Conservation (phyloP, 768 basidiomycete species). For the Termitomyces sp. region DNA sequence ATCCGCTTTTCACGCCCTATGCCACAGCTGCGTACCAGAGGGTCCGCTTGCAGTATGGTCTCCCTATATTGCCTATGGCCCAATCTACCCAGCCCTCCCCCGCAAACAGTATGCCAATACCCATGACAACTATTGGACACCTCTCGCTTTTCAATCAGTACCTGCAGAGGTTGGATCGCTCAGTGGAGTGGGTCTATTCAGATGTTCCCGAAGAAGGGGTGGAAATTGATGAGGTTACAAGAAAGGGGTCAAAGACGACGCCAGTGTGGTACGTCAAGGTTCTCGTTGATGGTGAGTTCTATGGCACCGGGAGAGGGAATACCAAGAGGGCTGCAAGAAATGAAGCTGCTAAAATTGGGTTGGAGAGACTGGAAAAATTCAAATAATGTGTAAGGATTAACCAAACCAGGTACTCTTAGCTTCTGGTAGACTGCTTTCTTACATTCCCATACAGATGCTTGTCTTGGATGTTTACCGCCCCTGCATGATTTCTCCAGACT, state of each 20-base stretch:
- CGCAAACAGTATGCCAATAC: constrained; percentile 13
- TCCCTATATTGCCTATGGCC: constrained; percentile 33
- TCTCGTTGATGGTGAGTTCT: constrained; percentile 52
- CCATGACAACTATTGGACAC: constrained; percentile 46
- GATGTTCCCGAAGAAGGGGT: constrained; percentile 23
- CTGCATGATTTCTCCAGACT: constrained; percentile 55
- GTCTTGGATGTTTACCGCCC: constrained; percentile 9
- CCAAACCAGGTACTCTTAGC: too few relatives aligned
- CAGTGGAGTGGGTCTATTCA: constrained; percentile 70
- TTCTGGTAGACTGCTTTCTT: not conserved
- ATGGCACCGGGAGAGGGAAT: constrained; percentile 60
- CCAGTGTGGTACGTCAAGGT: constrained; percentile 73
- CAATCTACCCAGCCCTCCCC: constrained; percentile 17
- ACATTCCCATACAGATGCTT: not conserved
- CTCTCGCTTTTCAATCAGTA: constrained; percentile 79
- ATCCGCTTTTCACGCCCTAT: constrained; percentile 60
- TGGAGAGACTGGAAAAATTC: constrained; percentile 51
- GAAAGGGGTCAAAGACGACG: constrained; percentile 53
- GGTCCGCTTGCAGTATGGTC: constrained; percentile 64
- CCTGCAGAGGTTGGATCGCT: constrained; percentile 50
- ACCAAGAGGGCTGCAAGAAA: constrained; percentile 80
- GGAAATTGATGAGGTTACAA: constrained; percentile 18
- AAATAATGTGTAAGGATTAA: constrained; percentile 36
- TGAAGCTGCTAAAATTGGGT: constrained; percentile 75
- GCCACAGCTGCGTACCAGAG: constrained; percentile 53